A percentile compares a stretch with the other conserved stretches of the same genome.
These are phyloP conservation scores for Inga leiocalycina DNA, from an alignment of 306 rosid genomes.

Conservation along the genomic window DNA sequence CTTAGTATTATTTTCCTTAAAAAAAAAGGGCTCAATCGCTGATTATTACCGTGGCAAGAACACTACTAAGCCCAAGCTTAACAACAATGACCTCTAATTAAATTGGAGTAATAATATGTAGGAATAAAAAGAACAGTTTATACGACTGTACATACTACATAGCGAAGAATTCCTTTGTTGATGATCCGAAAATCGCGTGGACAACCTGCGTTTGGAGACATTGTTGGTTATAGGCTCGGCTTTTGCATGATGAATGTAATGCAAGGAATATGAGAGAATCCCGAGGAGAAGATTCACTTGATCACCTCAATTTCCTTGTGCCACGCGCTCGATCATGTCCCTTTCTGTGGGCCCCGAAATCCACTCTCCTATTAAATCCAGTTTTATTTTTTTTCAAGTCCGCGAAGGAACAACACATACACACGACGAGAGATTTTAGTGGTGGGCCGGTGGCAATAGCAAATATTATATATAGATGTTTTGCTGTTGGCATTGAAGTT, in stretches of 20 bases:
- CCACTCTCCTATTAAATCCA: constrained; percentile 43
- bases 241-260: background rate
- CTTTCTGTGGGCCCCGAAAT: constrained; percentile 37
- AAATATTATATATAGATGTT: constrained; percentile 31
- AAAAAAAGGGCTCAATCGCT: background rate
- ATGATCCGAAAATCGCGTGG: background rate
- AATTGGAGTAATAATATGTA: too few relatives aligned
- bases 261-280: constrained; percentile 36
- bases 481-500: constrained; percentile 13
- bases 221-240: background rate
- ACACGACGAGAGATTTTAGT: background rate
- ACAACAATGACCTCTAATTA: too few relatives aligned
- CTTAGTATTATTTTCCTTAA: too few relatives aligned
- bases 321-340: constrained; percentile 43
- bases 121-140: too few relatives aligned
- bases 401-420: background rate
- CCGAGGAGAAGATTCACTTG: constrained; percentile 41
- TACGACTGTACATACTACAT: too few relatives aligned
- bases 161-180: background rate
- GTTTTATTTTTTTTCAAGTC: constrained; percentile 32
- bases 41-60: background rate
- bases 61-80: background rate
- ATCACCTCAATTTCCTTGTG: background rate
- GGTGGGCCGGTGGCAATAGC: background rate
- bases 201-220: background rate